phyloP scores from a whole-genome alignment of 352 stramenopile species.

The Pythium vanterpoolii region DNA sequence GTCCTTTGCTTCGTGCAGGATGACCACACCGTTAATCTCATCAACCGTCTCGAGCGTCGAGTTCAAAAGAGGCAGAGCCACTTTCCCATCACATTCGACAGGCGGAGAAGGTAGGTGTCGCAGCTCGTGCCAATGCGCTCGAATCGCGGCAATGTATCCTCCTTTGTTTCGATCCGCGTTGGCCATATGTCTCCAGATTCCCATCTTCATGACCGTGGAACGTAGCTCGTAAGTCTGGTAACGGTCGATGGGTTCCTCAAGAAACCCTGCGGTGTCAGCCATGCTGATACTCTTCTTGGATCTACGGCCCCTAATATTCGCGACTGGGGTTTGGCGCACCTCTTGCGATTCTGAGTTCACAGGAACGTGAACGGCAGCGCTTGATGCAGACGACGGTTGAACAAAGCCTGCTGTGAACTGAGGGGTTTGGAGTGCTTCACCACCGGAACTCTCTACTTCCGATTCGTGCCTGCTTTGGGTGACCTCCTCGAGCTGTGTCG shows the following conservation, averaged over 20 bases:
- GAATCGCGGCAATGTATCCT: slow-evolving; percentile 4
- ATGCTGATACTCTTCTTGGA: not conserved
- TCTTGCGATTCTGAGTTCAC: not conserved
- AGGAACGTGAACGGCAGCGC: not conserved
- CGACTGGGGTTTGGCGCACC: not conserved
- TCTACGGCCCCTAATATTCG: not conserved
- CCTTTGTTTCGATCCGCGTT: not conserved
- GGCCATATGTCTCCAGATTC: not conserved
- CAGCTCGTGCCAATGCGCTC: not conserved
- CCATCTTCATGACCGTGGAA: not conserved
- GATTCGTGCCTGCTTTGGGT: not conserved
- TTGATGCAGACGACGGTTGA: not conserved
- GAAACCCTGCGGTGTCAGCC: not conserved
- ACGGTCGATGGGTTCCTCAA: not conserved
- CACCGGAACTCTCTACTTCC: not conserved
- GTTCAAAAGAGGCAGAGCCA: not conserved
- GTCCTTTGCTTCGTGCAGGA: not conserved
- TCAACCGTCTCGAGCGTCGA: not conserved
- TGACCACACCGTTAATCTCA: not conserved
- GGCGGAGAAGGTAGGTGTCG: not conserved
- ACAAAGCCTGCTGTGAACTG: not conserved
- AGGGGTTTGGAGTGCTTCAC: not conserved
- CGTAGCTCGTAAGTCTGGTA: not conserved
- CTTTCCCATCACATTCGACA: not conserved
- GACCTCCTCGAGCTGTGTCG: not conserved